phyloP scores from a whole-genome alignment of 1,139 yeast genomes.

The Kodamaea suecica region DNA sequence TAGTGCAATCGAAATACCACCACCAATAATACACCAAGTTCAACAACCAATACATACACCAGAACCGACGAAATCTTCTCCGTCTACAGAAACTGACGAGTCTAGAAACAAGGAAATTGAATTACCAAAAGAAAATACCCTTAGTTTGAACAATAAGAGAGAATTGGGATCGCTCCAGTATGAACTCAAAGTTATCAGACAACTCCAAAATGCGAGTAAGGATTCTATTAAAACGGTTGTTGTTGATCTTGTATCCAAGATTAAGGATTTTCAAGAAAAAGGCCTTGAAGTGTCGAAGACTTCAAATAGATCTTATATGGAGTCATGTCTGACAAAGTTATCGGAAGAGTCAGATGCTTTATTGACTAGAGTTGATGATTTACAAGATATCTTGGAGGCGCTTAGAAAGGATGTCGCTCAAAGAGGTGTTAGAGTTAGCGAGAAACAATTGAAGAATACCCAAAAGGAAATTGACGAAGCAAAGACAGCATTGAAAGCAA shows the following conservation, averaged over 20 bases:
- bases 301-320: conserved; percentile 68
- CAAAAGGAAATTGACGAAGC: conserved; percentile 64
- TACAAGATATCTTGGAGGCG: conserved; percentile 89
- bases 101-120: too few species aligned
- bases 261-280: conserved; percentile 47
- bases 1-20: conserved; percentile 21
- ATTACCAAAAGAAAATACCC: not conserved
- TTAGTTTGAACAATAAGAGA: conserved; percentile 3
- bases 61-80: too few species aligned
- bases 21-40: conserved; percentile 8
- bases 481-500: conserved; percentile 44
- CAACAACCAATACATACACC: not conserved
- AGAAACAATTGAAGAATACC: conserved; percentile 67
- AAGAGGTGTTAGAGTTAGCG: conserved; percentile 81
- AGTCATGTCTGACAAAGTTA: conserved; percentile 66
- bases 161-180: conserved; percentile 43
- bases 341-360: conserved; percentile 75
- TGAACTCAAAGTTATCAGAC: conserved; percentile 64
- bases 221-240: conserved; percentile 43
- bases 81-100: too few species aligned
- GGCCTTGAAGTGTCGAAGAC: conserved; percentile 43
- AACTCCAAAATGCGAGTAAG: conserved; percentile 50
- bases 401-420: conserved; percentile 89
- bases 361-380: conserved; percentile 80
- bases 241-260: conserved; percentile 40